Conservation (phyloP, 306 rosid genomes). For the Cucumis cinereus region DNA sequence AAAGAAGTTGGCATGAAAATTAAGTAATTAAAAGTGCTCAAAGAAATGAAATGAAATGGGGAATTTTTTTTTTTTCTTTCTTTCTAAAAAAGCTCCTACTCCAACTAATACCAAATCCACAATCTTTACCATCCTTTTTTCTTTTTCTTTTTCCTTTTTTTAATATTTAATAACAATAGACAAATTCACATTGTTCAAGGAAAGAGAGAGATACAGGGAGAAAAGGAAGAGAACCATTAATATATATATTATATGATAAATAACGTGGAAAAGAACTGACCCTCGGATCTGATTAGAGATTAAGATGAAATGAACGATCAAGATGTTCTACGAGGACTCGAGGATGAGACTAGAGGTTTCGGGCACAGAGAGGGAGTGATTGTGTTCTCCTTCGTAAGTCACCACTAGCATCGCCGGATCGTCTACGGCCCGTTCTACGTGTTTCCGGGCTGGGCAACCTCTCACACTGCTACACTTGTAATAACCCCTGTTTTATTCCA, state of each 20-base stretch:
- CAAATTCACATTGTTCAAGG: conserved; percentile 21
- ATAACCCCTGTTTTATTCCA: conserved; percentile 46
- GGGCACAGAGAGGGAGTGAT: conserved; percentile 53
- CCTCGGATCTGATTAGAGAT: conserved; percentile 48
- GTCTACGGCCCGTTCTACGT: conserved; percentile 86
- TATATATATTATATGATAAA: conserved; percentile 20
- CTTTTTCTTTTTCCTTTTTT: background rate
- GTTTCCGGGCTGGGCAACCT: conserved; percentile 95
- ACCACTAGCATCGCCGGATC: conserved; percentile 83
- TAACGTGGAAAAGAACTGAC: conserved; percentile 19
- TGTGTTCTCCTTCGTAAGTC: conserved; percentile 89
- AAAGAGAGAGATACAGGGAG: conserved; percentile 3
- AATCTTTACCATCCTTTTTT: conserved; percentile 12
- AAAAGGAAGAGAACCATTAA: conserved; percentile 16
- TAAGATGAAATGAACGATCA: conserved; percentile 3
- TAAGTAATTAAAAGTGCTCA: background rate
- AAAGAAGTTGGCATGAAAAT: background rate
- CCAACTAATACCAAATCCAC: conserved; percentile 55
- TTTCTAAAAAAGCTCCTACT: conserved; percentile 18
- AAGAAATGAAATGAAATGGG: background rate
- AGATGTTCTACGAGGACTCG: conserved; percentile 48
- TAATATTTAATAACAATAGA: background rate
- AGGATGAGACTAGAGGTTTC: conserved; percentile 66
- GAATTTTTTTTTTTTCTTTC: too few species aligned
- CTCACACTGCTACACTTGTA: conserved; percentile 96